Base-by-base conservation (phyloP, 1,284 basidiomycete genomes). In the Trametes pubescens region DNA sequence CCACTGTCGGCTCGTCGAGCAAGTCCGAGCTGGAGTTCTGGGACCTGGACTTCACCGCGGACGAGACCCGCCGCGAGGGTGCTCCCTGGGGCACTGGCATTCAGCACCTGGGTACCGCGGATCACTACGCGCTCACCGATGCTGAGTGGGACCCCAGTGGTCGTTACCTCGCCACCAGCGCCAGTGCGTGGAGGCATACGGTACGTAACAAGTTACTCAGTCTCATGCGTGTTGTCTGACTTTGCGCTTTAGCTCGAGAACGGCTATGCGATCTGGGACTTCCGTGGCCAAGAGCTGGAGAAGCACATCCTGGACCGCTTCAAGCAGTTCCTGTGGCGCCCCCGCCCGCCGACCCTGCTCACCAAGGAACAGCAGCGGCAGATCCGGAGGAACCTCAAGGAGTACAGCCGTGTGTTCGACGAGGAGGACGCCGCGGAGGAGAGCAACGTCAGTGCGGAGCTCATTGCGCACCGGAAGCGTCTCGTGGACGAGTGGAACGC, bases 21-120 rank as follows among this genome's bases (percentile, higher is more conserved):
- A 99, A 99, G 83, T 99, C 94, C 37, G 98, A 99, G 78, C 86
- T 99, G 44, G 97, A 99, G 77, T 99, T 99, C 82, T 99, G 95
- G 95, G 98, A 99, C 78, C 86, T 99, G 57, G 98, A 99, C 81
- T 98, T 97, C 77, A 90, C 84, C 69, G 93, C 94, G 69, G 94
- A 95, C 72, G 74, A 77, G 59, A 82, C 79, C 51, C 86, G 86
- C 54, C 85, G 90, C 72, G 84, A 86, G 70, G 74, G 63, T 18
- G 62, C 79, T 65, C 79, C 84, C 57, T 95, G 93, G 86, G 95
- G 94, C 51, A 86, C 87, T 59, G 90, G 91, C 55, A 95, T 99
- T 69, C 93, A 96, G 77, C 85, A 92, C 29, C 86, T 99, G 55
- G 90, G 91, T 49, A 88, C 89, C 29, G 91, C 91, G n/a, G 98